Base-by-base conservation (phyloP, 2,329 filamentous ascomycete genomes). In the Exophiala mesophila region DNA sequence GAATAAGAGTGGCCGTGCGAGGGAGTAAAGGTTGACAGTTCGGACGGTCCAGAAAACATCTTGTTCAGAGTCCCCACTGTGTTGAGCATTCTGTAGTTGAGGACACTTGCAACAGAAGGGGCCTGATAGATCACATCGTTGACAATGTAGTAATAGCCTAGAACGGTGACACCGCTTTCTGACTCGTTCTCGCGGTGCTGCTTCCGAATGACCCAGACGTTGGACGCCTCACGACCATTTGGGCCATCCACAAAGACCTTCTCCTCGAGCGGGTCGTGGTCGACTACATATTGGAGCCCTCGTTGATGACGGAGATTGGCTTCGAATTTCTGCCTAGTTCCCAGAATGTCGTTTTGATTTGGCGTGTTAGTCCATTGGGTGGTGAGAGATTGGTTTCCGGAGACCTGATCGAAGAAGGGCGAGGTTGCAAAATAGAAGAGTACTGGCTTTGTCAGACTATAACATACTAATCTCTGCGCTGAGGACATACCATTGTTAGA, bases 341-440 rank as follows among this genome's bases (percentile, higher is more conserved):
- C 67, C 43, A 77, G 65, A 30, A 74, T 65, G 36, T 71, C 63
- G 42, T 69, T 69, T 46, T 72, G 62, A 47, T 69, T 65, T 46
- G 76, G 71, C 49, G 65, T 66, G 45, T 63, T 68, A 9, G 70
- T 67, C 36, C 43, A 51, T 56, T 80, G 76, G 17, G 68, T 66
- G 49, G 73, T 63, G 36, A 77, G 63, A 7, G 76, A 68, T 49
- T 73, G 72, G 61, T 82, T 82, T 60, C 80, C 80, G 47, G 73
- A 78, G 10, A 68, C 72, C 17, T 65, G 62, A 48, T 82, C 78
- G 59, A 78, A 81, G 66, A 80, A 82, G n/a, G 76, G 76, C 2
- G 76, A 79, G 52, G 74, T 68, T 43, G 69, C 68, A 57, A 83
- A 80, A 61, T 82, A 82, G 56, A 74, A 77, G 41, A 80, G 70